Evolutionary conservation across 1,139 yeast species (phyloP).

Genomic region (Pichia sp.): DNA sequence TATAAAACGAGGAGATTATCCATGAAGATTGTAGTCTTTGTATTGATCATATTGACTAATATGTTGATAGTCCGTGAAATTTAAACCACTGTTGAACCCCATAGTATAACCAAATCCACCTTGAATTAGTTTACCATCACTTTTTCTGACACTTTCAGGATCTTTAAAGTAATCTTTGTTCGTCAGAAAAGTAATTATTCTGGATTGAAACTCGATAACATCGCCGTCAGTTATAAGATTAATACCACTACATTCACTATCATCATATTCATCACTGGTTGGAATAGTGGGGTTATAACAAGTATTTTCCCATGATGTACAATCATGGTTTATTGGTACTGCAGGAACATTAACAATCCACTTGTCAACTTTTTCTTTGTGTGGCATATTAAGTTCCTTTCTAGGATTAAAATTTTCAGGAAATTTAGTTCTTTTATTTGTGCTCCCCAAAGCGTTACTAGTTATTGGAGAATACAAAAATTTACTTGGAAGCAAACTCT

Average conservation of each 20-base stretch:
- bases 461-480: neutral
- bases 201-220: slow-evolving; percentile 46
- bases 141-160: slow-evolving; percentile 24
- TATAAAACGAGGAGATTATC: neutral
- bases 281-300: slow-evolving; percentile 44
- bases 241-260: slow-evolving; percentile 14
- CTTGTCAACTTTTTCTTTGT: slow-evolving; percentile 50
- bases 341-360: slow-evolving; percentile 60
- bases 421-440: slow-evolving; percentile 22
- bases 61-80: slow-evolving; percentile 1
- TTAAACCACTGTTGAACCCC: too few relatives aligned
- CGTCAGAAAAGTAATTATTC: slow-evolving; percentile 42
- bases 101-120: too few relatives aligned
- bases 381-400: slow-evolving; percentile 51
- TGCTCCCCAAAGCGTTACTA: too few relatives aligned
- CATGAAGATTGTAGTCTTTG: neutral
- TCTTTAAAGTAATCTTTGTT: slow-evolving; percentile 39
- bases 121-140: slow-evolving; percentile 10
- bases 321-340: slow-evolving; percentile 23
- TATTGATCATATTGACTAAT: slow-evolving; percentile 5
- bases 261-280: slow-evolving; percentile 19
- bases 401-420: slow-evolving; percentile 53
- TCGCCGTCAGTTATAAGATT: slow-evolving; percentile 33
- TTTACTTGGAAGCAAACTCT: neutral
- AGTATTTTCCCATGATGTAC: slow-evolving; percentile 31